Conservation (phyloP, 2,329 filamentous ascomycete species). For the Penicillium glabrum region DNA sequence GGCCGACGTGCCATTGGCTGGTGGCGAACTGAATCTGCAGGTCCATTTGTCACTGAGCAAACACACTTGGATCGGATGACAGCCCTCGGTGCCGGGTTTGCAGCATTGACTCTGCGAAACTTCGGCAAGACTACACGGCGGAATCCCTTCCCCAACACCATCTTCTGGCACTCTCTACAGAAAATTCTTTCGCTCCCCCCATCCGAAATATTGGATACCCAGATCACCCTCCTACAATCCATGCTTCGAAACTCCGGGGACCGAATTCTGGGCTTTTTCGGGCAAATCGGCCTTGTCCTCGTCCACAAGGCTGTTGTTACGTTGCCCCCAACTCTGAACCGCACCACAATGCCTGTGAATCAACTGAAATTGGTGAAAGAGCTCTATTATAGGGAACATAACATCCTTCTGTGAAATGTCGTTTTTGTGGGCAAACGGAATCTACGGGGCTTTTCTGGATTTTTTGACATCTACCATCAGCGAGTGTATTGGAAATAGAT, state of each 20-base stretch:
- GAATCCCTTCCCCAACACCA: conserved; percentile 73
- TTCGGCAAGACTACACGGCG: conserved; percentile 68
- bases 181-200: conserved; percentile 74
- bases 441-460: not conserved
- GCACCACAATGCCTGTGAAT: conserved; percentile 38
- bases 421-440: not conserved
- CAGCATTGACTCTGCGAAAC: conserved; percentile 77
- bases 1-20: conserved; percentile 73
- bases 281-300: conserved; percentile 70
- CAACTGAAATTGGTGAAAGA: conserved; percentile 40
- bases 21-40: conserved; percentile 57
- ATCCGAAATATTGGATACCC: conserved; percentile 67
- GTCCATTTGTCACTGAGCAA: conserved; percentile 65
- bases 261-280: conserved; percentile 79
- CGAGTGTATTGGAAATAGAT: not conserved
- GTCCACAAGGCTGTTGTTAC: conserved; percentile 71
- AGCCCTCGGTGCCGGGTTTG: conserved; percentile 80
- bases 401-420: conserved; percentile 19
- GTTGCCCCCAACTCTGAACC: conserved; percentile 56
- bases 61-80: conserved; percentile 80
- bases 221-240: conserved; percentile 67
- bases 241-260: conserved; percentile 73
- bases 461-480: not conserved
- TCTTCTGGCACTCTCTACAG: conserved; percentile 81
- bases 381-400: conserved; percentile 37